Evolutionary conservation across 306 rosid genomes (phyloP).

Genomic region (Fragaria ananassa): DNA sequence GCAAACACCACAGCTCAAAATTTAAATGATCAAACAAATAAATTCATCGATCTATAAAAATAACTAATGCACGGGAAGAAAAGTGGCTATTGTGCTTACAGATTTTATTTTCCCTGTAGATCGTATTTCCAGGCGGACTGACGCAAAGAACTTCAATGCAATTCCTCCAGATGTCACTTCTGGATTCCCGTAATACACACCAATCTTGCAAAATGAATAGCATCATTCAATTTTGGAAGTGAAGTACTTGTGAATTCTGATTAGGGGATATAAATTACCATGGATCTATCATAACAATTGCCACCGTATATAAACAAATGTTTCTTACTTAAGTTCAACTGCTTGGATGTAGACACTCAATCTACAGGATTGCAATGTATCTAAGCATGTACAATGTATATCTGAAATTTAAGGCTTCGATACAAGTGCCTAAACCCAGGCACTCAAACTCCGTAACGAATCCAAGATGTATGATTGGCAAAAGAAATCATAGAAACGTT

Average conservation of each 20-base stretch:
- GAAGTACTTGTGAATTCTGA: neutral
- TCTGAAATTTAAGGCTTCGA: neutral
- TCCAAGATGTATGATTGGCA: neutral
- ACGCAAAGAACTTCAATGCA: constrained; percentile 97
- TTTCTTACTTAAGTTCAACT: neutral
- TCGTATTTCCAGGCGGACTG: constrained; percentile 92
- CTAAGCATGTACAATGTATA: constrained; percentile 7
- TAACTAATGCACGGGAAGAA: neutral
- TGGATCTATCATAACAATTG: neutral
- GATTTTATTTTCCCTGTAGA: constrained; percentile 93
- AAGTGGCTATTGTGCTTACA: constrained; percentile 58
- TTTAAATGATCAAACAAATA: constrained; percentile 8
- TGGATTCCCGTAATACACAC: constrained; percentile 97
- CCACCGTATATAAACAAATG: neutral
- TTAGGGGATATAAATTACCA: constrained; percentile 2
- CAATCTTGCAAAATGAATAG: constrained; percentile 57
- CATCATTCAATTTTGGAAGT: constrained; percentile 4
- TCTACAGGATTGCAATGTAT: neutral
- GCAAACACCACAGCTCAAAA: constrained; percentile 20
- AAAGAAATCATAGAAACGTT: constrained; percentile 12
- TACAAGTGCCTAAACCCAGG: neutral
- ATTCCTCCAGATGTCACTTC: constrained; percentile 99
- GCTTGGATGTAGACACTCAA: neutral
- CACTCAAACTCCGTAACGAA: neutral
- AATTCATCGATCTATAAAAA: constrained; percentile 13